Conservation (phyloP, 2,329 filamentous ascomycete genomes). For the Penicillium hesseltinei region DNA sequence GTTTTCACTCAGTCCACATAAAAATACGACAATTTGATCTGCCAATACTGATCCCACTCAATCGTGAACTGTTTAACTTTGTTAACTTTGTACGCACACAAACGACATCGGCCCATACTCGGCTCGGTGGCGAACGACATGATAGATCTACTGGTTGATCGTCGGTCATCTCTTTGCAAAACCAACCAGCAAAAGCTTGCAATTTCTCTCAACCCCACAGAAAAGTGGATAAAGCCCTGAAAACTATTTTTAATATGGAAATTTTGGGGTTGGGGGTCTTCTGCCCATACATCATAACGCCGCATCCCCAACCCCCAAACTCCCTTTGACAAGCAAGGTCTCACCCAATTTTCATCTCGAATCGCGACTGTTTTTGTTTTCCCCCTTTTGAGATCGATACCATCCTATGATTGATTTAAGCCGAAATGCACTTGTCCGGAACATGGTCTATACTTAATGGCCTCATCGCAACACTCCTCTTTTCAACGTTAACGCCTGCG, state of each 20-base stretch:
- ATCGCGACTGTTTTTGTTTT: neutral
- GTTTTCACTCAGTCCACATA: neutral
- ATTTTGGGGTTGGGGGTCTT: neutral
- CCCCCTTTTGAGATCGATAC: neutral
- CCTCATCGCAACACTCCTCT: constrained; percentile 5
- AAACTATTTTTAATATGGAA: constrained; percentile 10
- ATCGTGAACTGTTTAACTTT: neutral
- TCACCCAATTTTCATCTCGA: neutral
- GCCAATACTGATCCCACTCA: neutral
- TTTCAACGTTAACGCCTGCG: constrained; percentile 10
- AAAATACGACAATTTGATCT: neutral
- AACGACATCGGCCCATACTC: neutral
- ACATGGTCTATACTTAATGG: constrained; percentile 9
- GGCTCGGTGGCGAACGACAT: constrained; percentile 1
- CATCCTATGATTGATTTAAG: constrained; percentile 6
- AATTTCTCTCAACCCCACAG: constrained; percentile 2
- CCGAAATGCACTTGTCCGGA: constrained; percentile 9
- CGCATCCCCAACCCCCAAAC: constrained; percentile 3
- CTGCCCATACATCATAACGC: constrained; percentile 3
- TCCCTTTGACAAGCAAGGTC: constrained; percentile 4
- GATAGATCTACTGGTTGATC: constrained; percentile 8
- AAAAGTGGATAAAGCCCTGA: constrained; percentile 9
- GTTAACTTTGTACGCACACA: neutral
- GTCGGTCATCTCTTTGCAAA: neutral
- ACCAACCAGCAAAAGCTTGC: constrained; percentile 7